phyloP scores from a whole-genome alignment of 768 basidiomycete genomes.

The Phlebiopsis flavidoalba region DNA sequence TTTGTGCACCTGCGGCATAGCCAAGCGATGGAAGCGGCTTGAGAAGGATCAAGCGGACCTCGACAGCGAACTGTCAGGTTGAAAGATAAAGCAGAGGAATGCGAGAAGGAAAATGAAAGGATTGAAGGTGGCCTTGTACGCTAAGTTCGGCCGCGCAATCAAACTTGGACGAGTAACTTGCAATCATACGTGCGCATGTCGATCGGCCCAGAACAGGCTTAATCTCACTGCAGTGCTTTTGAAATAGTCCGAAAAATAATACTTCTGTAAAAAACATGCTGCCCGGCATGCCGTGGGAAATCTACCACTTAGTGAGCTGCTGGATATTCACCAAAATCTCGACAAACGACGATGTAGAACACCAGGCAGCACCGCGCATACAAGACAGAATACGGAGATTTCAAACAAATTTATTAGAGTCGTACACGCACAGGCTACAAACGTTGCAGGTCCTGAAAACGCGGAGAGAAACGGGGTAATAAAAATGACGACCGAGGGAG shows the following conservation, averaged over 20 bases:
- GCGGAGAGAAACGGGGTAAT: constrained; percentile 6
- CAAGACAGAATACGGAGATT: not conserved
- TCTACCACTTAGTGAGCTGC: not conserved
- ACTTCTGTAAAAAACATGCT: not conserved
- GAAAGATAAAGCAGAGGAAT: constrained; percentile 50
- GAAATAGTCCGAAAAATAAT: too few species aligned
- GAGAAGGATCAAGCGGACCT: constrained; percentile 63
- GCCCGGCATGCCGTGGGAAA: not conserved
- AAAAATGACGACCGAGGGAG: not conserved
- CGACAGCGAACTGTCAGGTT: constrained; percentile 49
- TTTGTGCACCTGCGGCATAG: constrained; percentile 75
- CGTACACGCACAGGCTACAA: constrained; percentile 42
- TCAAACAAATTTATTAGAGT: constrained; percentile 18
- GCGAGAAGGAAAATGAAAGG: constrained; percentile 74
- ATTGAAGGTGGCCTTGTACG: constrained; percentile 76
- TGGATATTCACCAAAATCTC: not conserved
- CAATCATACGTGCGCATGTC: not conserved
- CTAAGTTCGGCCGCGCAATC: constrained; percentile 91
- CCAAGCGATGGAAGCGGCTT: constrained; percentile 65
- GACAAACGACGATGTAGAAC: not conserved
- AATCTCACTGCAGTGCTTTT: too few species aligned
- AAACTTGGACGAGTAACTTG: constrained; percentile 74
- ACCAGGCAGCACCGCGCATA: too few species aligned
- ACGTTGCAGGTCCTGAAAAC: constrained; percentile 24
- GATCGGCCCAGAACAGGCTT: not conserved